Evolutionary conservation across 2,329 filamentous ascomycete species (phyloP).

Genomic region (Colletotrichum melonis): DNA sequence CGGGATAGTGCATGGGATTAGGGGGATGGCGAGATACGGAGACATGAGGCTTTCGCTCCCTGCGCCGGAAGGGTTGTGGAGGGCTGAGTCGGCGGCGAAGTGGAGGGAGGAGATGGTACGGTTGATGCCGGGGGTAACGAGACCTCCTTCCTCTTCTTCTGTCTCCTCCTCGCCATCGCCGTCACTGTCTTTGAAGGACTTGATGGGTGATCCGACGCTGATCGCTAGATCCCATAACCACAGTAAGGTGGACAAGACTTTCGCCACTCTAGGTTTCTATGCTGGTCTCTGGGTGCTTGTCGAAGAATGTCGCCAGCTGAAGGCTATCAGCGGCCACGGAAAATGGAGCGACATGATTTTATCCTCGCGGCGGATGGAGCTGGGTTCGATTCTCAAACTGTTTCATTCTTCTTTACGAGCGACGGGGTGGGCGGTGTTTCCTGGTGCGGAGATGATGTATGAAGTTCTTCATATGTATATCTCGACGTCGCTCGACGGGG

Average conservation of each 20-base stretch:
- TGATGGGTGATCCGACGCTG: background rate
- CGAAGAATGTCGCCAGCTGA: conserved; percentile 7
- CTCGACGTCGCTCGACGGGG: too few species aligned
- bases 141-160: background rate
- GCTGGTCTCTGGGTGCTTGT: background rate
- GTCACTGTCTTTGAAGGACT: background rate
- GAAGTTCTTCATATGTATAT: background rate
- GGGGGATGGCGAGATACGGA: background rate
- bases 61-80: background rate
- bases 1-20: conserved; percentile 2
- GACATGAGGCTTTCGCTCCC: background rate
- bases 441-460: background rate
- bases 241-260: background rate
- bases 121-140: background rate
- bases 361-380: background rate
- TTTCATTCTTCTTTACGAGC: background rate
- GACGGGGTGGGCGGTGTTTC: background rate
- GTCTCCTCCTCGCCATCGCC: background rate
- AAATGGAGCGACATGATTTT: conserved; percentile 17
- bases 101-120: background rate
- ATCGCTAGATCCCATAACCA: background rate
- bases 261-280: background rate
- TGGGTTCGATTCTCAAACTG: background rate
- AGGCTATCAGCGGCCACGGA: background rate
- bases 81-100: background rate